These are phyloP conservation scores for Chaetomium tenue DNA, from an alignment of 495 filamentous ascomycete genomes.

Conservation along the genomic window DNA sequence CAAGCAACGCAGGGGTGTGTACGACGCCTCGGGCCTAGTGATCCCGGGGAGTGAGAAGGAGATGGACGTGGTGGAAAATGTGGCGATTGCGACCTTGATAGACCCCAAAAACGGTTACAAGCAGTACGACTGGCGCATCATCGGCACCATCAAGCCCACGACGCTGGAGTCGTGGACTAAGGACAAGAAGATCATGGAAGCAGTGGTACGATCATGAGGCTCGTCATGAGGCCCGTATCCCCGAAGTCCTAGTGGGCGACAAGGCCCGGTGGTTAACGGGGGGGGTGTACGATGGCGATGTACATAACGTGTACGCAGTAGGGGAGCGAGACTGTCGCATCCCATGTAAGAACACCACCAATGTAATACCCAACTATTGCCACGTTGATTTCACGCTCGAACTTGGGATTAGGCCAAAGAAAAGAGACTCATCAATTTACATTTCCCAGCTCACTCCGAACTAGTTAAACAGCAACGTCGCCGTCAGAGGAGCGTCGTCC, in stretches of 20 bases:
- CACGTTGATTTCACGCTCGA: no score
- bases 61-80: constrained; percentile 68
- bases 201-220: constrained; percentile 1
- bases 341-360: neutral
- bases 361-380: neutral
- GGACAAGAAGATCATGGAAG: constrained; percentile 24
- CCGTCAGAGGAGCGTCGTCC: neutral
- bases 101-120: constrained; percentile 46
- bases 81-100: constrained; percentile 68
- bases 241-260: neutral
- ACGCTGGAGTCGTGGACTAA: constrained; percentile 49
- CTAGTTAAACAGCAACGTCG: neutral
- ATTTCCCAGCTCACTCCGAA: neutral
- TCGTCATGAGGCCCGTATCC: neutral
- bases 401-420: no score
- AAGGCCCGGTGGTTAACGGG: neutral
- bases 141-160: constrained; percentile 66
- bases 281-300: constrained; percentile 15
- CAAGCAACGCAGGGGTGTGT: constrained; percentile 58
- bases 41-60: constrained; percentile 52
- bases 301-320: constrained; percentile 9
- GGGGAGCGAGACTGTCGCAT: neutral
- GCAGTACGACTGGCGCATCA: constrained; percentile 67
- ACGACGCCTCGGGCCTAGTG: constrained; percentile 35
- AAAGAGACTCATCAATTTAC: neutral